Percentiles rank a stretch among this genome's conserved stretches.
phyloP scores from a whole-genome alignment of 768 basidiomycete genomes.

The Amanita inopinata region DNA sequence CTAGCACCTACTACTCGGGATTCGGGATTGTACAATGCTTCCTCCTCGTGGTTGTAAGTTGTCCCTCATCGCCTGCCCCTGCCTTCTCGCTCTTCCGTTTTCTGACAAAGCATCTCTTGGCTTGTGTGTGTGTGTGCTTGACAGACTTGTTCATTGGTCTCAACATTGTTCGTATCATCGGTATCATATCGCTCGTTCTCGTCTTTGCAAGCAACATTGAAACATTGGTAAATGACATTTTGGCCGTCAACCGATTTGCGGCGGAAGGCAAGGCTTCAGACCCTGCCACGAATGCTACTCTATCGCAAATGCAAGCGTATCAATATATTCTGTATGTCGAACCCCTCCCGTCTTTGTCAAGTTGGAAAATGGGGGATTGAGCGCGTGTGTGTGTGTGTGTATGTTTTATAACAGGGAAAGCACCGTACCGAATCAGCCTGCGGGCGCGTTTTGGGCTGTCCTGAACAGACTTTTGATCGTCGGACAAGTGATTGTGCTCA shows the following conservation, averaged over 20 bases:
- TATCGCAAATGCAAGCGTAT: constrained; percentile 34
- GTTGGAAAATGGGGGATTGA: no score
- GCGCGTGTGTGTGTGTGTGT: not conserved
- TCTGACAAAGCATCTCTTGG: not conserved
- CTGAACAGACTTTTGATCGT: constrained; percentile 82
- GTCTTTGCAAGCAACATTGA: constrained; percentile 76
- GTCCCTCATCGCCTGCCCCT: not conserved
- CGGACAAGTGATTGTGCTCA: constrained; percentile 70
- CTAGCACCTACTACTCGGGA: no score
- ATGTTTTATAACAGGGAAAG: constrained; percentile 35
- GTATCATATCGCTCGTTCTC: constrained; percentile 69
- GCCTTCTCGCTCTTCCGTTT: not conserved
- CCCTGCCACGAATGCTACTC: constrained; percentile 20
- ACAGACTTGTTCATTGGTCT: constrained; percentile 64
- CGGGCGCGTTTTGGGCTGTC: constrained; percentile 87
- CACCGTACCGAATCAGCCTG: constrained; percentile 86
- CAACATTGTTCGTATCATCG: constrained; percentile 68
- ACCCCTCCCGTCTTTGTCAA: constrained; percentile 1
- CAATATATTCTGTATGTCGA: constrained; percentile 68
- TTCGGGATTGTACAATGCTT: constrained; percentile 18
- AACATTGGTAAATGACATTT: constrained; percentile 60
- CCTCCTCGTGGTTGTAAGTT: constrained; percentile 30
- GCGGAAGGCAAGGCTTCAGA: constrained; percentile 25
- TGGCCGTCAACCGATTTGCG: constrained; percentile 63
- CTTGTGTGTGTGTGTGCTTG: not conserved